Conservation (phyloP, 768 basidiomycete species). For the Hortiboletus flavorubellus region DNA sequence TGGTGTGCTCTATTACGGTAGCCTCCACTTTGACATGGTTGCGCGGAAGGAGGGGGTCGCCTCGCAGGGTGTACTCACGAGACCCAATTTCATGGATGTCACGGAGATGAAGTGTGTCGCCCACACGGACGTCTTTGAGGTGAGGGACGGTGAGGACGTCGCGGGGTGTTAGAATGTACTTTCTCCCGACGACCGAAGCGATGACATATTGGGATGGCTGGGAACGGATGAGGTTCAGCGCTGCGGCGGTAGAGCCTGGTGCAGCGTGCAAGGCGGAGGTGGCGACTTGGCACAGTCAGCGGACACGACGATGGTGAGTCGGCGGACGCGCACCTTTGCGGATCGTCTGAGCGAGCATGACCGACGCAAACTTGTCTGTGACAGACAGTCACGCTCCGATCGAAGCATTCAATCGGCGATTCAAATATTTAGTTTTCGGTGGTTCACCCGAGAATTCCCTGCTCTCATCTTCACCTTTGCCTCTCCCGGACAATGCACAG, state of each 20-base stretch:
- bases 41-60: constrained; percentile 66
- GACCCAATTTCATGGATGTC: constrained; percentile 94
- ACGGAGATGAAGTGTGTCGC: constrained; percentile 78
- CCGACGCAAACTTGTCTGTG: constrained; percentile 4
- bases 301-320: background rate
- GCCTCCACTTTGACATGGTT: constrained; percentile 71
- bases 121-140: constrained; percentile 80
- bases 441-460: constrained; percentile 33
- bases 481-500: constrained; percentile 66
- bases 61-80: constrained; percentile 88
- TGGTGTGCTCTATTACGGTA: constrained; percentile 97
- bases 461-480: constrained; percentile 44
- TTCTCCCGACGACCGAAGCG: constrained; percentile 81
- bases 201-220: constrained; percentile 93
- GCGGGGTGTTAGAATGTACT: constrained; percentile 85
- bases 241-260: constrained; percentile 48
- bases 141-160: constrained; percentile 94
- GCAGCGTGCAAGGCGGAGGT: constrained; percentile 17
- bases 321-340: constrained; percentile 18
- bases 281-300: constrained; percentile 15
- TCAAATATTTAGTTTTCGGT: constrained; percentile 31
- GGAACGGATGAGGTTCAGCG: constrained; percentile 79
- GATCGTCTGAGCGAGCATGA: constrained; percentile 23
- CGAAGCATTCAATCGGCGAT: constrained; percentile 30
- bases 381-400: constrained; percentile 11